These are phyloP conservation scores for Stephanodiscus minutulus DNA, from an alignment of 108 stramenopile species.

Conservation along the genomic window DNA sequence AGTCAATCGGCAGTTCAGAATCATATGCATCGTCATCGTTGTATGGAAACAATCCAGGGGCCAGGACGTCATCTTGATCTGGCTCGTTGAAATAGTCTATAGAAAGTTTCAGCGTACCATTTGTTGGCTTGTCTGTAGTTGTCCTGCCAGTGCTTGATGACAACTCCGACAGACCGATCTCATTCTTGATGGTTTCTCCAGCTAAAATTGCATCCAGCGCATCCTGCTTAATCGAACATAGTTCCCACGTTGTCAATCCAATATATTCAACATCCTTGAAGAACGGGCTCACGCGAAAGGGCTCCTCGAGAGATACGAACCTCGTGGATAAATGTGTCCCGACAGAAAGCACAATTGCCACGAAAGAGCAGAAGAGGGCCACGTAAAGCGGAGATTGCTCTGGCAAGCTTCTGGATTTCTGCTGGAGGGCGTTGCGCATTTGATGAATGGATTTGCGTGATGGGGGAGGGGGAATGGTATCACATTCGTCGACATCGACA, in stretches of 20 bases:
- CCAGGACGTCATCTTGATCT: conserved; percentile 29
- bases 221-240: conserved; percentile 29
- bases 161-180: neutral
- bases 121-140: conserved; percentile 2
- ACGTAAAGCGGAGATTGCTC: conserved; percentile 23
- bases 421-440: neutral
- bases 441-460: neutral
- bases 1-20: conserved; percentile 10
- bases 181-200: neutral
- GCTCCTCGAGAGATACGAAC: conserved; percentile 26
- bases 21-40: conserved; percentile 28
- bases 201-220: conserved; percentile 19
- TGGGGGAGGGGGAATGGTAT: neutral
- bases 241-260: conserved; percentile 31
- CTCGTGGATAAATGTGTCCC: conserved; percentile 22
- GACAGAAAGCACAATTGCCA: conserved; percentile 34
- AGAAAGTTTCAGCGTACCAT: neutral
- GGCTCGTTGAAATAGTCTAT: conserved; percentile 11
- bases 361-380: conserved; percentile 32
- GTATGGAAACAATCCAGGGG: conserved; percentile 29
- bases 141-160: neutral
- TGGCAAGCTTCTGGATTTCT: neutral
- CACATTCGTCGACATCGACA: neutral
- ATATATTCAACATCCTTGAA: conserved; percentile 28
- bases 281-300: conserved; percentile 21